A percentile compares a stretch with the other conserved stretches of the same genome.
These are phyloP conservation scores for Myxozyma melibiosi DNA, from an alignment of 805 yeast species.

Conservation along the genomic window DNA sequence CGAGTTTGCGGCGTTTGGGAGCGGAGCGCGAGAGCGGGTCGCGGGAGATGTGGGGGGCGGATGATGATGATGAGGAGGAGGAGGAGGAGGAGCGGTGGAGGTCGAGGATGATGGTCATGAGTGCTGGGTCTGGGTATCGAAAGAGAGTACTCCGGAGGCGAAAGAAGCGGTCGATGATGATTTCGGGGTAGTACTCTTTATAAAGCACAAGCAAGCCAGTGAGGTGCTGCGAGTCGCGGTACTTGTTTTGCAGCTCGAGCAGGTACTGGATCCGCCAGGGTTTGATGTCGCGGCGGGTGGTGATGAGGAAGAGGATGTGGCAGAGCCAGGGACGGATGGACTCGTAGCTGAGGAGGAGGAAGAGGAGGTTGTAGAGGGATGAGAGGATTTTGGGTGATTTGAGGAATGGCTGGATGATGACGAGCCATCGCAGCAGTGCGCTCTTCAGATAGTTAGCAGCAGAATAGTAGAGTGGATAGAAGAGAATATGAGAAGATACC, in stretches of 20 bases:
- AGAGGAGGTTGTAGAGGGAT: constrained; percentile 12
- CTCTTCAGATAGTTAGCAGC: background rate
- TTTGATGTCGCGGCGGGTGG: constrained; percentile 17
- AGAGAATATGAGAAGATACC: background rate
- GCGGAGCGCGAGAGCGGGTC: constrained; percentile 3
- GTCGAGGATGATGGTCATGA: constrained; percentile 2
- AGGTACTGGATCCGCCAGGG: constrained; percentile 32
- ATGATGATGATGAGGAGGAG: background rate
- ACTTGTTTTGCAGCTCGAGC: constrained; percentile 23
- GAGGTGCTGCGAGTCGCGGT: constrained; percentile 23
- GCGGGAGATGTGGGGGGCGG: background rate
- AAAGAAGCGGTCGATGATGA: constrained; percentile 11
- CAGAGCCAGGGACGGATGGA: constrained; percentile 25
- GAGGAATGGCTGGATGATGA: constrained; percentile 23
- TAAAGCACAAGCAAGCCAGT: constrained; percentile 24
- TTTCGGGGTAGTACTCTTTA: constrained; percentile 28
- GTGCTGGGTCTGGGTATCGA: constrained; percentile 19
- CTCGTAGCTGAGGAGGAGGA: constrained; percentile 21
- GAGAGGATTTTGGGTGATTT: constrained; percentile 1
- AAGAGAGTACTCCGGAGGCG: constrained; percentile 14
- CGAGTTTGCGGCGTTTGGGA: constrained; percentile 17
- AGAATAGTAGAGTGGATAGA: background rate
- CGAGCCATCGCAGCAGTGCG: constrained; percentile 24
- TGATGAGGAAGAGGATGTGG: constrained; percentile 25
- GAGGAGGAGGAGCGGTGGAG: too few species aligned